Conservation (phyloP, 2,329 filamentous ascomycete species). For the Cercospora nicotianae region DNA sequence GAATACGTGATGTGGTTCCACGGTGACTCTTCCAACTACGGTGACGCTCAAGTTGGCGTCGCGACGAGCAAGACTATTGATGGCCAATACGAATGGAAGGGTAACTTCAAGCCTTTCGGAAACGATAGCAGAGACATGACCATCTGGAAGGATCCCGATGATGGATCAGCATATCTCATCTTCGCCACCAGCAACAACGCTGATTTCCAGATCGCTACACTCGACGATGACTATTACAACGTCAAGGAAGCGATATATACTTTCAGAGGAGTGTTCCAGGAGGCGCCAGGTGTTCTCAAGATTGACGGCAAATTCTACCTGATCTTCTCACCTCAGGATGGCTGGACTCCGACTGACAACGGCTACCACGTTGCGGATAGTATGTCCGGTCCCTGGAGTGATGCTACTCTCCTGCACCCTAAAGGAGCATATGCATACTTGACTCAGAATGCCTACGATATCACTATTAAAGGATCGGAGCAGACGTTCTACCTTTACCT, state of each 20-base stretch:
- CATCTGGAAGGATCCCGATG: conserved; percentile 59
- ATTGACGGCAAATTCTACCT: conserved; percentile 62
- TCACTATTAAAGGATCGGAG: conserved; percentile 46
- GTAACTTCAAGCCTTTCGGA: conserved; percentile 50
- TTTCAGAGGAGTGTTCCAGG: conserved; percentile 38
- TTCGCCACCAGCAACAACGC: conserved; percentile 48
- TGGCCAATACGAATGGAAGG: conserved; percentile 58
- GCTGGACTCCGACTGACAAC: conserved; percentile 62
- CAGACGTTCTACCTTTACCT: conserved; percentile 56
- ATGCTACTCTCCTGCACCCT: conserved; percentile 61
- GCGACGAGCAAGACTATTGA: conserved; percentile 61
- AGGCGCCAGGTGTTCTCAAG: conserved; percentile 65
- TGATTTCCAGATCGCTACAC: conserved; percentile 30
- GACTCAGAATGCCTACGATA: conserved; percentile 62
- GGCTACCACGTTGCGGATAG: conserved; percentile 60
- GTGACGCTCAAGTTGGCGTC: conserved; percentile 64
- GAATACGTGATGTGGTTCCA: conserved; percentile 72
- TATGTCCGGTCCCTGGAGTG: conserved; percentile 61
- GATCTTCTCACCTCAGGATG: conserved; percentile 54
- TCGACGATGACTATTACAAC: conserved; percentile 31
- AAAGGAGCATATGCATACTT: conserved; percentile 58
- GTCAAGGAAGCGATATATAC: conserved; percentile 28
- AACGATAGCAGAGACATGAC: conserved; percentile 60
- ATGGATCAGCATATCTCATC: conserved; percentile 60
- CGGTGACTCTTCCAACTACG: conserved; percentile 62